Percentiles rank a stretch among this genome's conserved stretches.
Evolutionary conservation across 2,329 filamentous ascomycete species (phyloP).

Genomic region (Pseudocercospora macadamiae): DNA sequence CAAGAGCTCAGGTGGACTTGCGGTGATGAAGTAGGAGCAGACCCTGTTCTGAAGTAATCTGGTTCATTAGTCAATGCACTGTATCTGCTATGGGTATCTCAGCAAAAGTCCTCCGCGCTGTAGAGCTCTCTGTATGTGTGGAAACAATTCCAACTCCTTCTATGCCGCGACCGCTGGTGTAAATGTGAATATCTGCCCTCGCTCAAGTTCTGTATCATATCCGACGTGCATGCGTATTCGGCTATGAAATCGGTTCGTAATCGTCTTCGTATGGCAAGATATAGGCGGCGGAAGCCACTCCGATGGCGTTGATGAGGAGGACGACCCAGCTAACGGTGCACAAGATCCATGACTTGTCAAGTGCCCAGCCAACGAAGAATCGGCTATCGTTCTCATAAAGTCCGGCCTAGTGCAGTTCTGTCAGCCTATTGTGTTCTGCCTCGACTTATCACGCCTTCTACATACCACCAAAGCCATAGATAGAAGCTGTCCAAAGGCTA

Average conservation of each 20-base stretch:
- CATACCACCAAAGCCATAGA: conserved; percentile 82
- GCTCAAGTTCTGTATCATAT: not conserved
- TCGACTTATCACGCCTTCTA: not conserved
- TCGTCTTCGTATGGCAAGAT: conserved; percentile 78
- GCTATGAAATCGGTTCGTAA: conserved; percentile 70
- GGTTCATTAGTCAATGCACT: conserved; percentile 10
- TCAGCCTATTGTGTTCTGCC: not conserved
- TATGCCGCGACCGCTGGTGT: not conserved
- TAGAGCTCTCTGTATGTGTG: not conserved
- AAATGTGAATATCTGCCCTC: not conserved
- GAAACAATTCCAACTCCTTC: conserved; percentile 4
- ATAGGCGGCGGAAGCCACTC: conserved; percentile 68
- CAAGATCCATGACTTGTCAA: conserved; percentile 79
- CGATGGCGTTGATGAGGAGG: conserved; percentile 56
- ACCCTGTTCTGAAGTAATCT: not conserved
- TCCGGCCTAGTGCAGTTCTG: conserved; percentile 66
- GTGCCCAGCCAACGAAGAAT: conserved; percentile 79
- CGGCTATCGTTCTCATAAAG: conserved; percentile 80
- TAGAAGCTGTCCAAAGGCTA: conserved; percentile 71
- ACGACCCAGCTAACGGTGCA: conserved; percentile 63
- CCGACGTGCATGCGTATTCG: not conserved
- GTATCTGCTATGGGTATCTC: conserved; percentile 21
- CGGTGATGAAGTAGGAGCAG: not conserved
- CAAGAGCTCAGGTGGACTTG: conserved; percentile 18
- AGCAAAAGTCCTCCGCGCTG: not conserved